Conservation (phyloP, 2,329 filamentous ascomycete genomes). For the Diaporthe caulivora region DNA sequence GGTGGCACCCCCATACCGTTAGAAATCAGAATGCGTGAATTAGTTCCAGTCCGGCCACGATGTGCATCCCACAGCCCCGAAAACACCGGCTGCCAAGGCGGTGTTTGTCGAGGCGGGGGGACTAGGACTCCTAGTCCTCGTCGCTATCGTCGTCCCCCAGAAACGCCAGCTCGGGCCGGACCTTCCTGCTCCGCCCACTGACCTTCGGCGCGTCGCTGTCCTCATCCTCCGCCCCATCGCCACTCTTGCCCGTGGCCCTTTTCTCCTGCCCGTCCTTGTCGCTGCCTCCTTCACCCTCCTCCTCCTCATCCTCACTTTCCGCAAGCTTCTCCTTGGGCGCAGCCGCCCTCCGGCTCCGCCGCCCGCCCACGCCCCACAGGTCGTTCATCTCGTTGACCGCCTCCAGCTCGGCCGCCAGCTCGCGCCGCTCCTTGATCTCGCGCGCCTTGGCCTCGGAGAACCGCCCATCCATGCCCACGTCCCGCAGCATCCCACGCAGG, state of each 20-base stretch:
- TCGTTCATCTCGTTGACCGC: slow-evolving; percentile 85
- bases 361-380: slow-evolving; percentile 75
- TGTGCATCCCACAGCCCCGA: not conserved
- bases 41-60: not conserved
- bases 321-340: slow-evolving; percentile 52
- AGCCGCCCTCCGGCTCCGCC: slow-evolving; percentile 57
- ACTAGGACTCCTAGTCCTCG: slow-evolving; percentile 60
- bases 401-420: slow-evolving; percentile 86
- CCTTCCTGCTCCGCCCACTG: slow-evolving; percentile 61
- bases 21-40: not conserved
- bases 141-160: slow-evolving; percentile 79
- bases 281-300: slow-evolving; percentile 45
- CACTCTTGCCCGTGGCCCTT: slow-evolving; percentile 48
- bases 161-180: slow-evolving; percentile 70
- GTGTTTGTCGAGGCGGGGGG: too few species aligned
- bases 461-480: slow-evolving; percentile 88
- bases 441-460: slow-evolving; percentile 87
- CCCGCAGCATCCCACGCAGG: slow-evolving; percentile 81
- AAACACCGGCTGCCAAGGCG: not conserved
- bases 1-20: not conserved
- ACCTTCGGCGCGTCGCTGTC: slow-evolving; percentile 52
- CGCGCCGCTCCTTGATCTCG: slow-evolving; percentile 88
- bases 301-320: slow-evolving; percentile 46
- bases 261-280: slow-evolving; percentile 47
- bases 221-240: slow-evolving; percentile 46